These are phyloP conservation scores for Pisolithus tinctorius DNA, from an alignment of 768 basidiomycete genomes.

Conservation along the genomic window DNA sequence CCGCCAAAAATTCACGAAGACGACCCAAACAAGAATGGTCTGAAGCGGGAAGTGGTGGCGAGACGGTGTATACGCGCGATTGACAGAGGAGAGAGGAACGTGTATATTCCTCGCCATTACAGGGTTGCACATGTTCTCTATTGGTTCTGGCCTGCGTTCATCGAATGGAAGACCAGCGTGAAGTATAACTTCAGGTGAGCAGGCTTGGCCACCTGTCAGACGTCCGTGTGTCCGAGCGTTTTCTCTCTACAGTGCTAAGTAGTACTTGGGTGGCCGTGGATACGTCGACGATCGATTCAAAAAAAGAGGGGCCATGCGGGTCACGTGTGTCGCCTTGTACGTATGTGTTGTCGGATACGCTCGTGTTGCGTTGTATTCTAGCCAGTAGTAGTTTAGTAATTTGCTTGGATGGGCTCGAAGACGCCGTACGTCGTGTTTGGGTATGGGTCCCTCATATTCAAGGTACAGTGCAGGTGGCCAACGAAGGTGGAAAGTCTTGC, in stretches of 20 bases:
- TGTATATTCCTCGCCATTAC: slow-evolving; percentile 51
- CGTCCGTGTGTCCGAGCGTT: not conserved
- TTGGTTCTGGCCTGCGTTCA: slow-evolving; percentile 53
- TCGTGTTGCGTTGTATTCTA: not conserved
- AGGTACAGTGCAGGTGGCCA: slow-evolving; percentile 38
- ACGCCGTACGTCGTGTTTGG: slow-evolving; percentile 74
- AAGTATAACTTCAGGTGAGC: slow-evolving; percentile 55
- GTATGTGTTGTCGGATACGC: not conserved
- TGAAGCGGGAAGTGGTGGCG: slow-evolving; percentile 58
- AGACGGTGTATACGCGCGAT: slow-evolving; percentile 51
- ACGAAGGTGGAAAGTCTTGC: not conserved
- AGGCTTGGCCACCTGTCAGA: not conserved
- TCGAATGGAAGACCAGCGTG: slow-evolving; percentile 50
- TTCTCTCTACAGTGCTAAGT: not conserved
- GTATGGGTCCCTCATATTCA: slow-evolving; percentile 91
- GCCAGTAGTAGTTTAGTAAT: too few relatives aligned
- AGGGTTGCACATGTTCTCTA: slow-evolving; percentile 49
- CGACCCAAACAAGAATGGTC: slow-evolving; percentile 51
- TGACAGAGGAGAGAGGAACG: slow-evolving; percentile 47
- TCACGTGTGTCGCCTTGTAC: not conserved
- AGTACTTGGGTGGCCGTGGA: not conserved
- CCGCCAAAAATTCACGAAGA: slow-evolving; percentile 29
- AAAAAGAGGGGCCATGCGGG: not conserved
- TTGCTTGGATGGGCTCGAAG: not conserved
- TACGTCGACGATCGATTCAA: not conserved